Percentiles rank a stretch among this genome's conserved stretches.
phyloP scores from a whole-genome alignment of 148 eudicot genomes.

The Beta vulgaris region DNA sequence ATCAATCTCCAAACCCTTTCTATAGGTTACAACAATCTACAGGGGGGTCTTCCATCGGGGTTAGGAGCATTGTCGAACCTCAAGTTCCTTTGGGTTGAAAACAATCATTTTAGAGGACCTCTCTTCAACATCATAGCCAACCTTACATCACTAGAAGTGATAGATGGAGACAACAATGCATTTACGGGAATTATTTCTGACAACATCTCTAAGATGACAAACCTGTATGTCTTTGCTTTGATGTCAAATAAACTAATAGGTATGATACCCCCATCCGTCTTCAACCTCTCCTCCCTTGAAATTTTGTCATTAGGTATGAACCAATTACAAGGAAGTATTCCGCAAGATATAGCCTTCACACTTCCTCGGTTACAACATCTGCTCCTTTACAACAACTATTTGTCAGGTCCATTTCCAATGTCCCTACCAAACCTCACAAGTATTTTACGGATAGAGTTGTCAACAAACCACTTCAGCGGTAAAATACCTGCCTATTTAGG shows the following conservation, averaged over 20 bases:
- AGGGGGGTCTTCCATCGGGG: constrained; percentile 37
- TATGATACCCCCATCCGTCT: constrained; percentile 27
- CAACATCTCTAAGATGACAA: too few species aligned
- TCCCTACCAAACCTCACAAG: not conserved
- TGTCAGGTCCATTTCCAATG: not conserved
- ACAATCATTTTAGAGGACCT: constrained; percentile 34
- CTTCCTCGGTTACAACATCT: not conserved
- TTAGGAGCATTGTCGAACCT: constrained; percentile 28
- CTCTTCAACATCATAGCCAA: constrained; percentile 7
- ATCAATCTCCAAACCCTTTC: constrained; percentile 19
- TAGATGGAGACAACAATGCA: not conserved
- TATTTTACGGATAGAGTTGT: too few species aligned
- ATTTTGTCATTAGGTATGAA: not conserved
- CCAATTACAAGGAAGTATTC: constrained; percentile 21
- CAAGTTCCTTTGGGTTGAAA: not conserved
- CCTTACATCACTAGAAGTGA: not conserved
- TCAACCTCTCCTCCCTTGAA: constrained; percentile 25
- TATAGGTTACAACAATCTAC: constrained; percentile 10
- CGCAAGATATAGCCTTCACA: not conserved
- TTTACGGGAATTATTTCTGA: constrained; percentile 31
- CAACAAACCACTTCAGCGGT: not conserved
- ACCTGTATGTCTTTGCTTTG: not conserved
- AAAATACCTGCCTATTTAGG: not conserved
- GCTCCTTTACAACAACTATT: not conserved
- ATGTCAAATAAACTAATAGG: constrained; percentile 13